Evolutionary conservation across 2,329 filamentous ascomycete genomes (phyloP), one percentile per base, ranked within the genome.

Genomic region (Xylariaceae sp.): DNA sequence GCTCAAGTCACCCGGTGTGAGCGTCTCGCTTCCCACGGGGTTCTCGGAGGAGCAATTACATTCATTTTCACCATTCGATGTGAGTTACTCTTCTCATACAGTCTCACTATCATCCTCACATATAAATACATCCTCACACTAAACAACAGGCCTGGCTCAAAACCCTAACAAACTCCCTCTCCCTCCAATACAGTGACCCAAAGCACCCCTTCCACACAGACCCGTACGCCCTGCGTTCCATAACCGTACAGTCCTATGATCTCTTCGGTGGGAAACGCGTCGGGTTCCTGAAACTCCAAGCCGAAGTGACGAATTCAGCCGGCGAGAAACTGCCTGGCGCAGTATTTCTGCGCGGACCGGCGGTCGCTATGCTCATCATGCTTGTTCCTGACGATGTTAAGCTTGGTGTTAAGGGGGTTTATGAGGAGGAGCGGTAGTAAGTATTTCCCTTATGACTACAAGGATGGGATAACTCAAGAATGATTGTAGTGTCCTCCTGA

Each of bases 311-410:
- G 60, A 86, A 83, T 65, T 58, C 63, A 1, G 72, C 73, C 0
- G 78, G 77, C 57, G 80, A 83, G 63, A 70, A 65, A 0, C 75
- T 87, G 0, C 82, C 84, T 0, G 82, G 81, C 3, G 74, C 74
- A 1, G 75, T 83, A 0, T 82, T 87, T 60, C 75, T 87, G 1
- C 79, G 84, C 44, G 84, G 84, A 0, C 78, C 82, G n/a, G 81
- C 78, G 66, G 83, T 87, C 49, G 83, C 78, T 23, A 82, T 87
- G 78, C 77, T 87, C 7, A 76, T 84, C 34, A 77, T 83, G 66
- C 75, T 84, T 6, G 65, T 82, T 6, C 82, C 82, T 0, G 78
- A 83, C 53, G 82, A 85, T 66, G 71, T 66, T 1, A 30, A 30
- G 23, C 23, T 4, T 30, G 23, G 23, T 30, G 23, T 5, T 1